A percentile compares a stretch with the other conserved stretches of the same genome.
These are phyloP conservation scores for Neurospora sp. DNA, from an alignment of 495 filamentous ascomycete species.

Conservation along the genomic window DNA sequence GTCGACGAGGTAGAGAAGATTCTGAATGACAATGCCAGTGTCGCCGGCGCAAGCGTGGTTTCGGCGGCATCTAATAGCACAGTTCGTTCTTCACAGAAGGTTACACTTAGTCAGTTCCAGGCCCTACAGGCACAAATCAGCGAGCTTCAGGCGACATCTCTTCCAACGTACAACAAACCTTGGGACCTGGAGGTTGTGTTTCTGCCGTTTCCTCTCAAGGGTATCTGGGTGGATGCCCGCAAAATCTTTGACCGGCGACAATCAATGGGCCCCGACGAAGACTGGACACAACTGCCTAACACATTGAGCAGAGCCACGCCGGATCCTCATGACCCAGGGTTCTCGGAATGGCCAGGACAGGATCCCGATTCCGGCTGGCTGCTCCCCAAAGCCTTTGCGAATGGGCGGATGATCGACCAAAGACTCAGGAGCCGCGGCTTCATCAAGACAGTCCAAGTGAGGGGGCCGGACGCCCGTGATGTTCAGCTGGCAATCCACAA, in stretches of 20 bases:
- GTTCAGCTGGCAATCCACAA: constrained; percentile 48
- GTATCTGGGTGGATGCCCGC: constrained; percentile 47
- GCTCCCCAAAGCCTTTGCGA: constrained; percentile 47
- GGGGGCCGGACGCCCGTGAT: constrained; percentile 47
- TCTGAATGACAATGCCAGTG: constrained; percentile 34
- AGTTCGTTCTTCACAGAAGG: constrained; percentile 19
- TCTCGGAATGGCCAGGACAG: constrained; percentile 36
- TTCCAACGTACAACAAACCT: constrained; percentile 46
- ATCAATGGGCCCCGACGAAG: constrained; percentile 31
- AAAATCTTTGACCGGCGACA: constrained; percentile 37
- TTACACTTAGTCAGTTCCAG: constrained; percentile 43
- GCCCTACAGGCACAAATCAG: constrained; percentile 45
- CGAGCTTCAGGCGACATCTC: constrained; percentile 43
- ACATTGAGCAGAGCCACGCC: constrained; percentile 29
- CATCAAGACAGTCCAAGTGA: constrained; percentile 48
- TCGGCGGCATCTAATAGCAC: constrained; percentile 38
- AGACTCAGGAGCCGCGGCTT: constrained; percentile 57
- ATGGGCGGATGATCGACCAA: constrained; percentile 44
- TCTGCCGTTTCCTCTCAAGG: constrained; percentile 55
- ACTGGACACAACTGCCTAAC: constrained; percentile 49
- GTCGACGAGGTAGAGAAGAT: constrained; percentile 51
- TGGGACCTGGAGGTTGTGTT: constrained; percentile 62
- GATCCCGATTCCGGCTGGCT: constrained; percentile 41
- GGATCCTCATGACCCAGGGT: constrained; percentile 33
- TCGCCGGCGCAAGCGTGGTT: constrained; percentile 31